Evolutionary conservation across 768 basidiomycete species (phyloP), one percentile per base, ranked within the genome.

Genomic region (Cystofilobasidium capitatum): DNA sequence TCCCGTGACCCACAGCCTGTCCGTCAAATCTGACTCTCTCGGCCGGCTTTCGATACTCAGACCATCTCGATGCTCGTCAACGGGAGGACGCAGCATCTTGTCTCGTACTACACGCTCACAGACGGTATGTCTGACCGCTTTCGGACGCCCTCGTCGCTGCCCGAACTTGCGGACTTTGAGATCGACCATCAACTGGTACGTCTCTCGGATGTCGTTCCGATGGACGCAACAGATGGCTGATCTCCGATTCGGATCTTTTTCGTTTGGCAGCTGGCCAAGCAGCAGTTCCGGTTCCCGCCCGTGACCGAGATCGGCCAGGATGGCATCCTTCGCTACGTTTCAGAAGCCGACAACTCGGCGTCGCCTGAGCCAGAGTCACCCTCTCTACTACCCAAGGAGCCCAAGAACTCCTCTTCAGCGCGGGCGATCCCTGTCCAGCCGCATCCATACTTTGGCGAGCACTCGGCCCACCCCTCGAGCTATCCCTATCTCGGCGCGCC

Each of bases 21-120:
- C n/a, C n/a, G n/a, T n/a, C n/a, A n/a, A n/a, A n/a, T n/a, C n/a
- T n/a, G n/a, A n/a, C n/a, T n/a, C n/a, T n/a, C n/a, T n/a, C n/a
- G n/a, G n/a, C n/a, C n/a, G n/a, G n/a, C n/a, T 24, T 29, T 35
- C 1, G 20, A 9, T 49, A 36, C 22, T 45, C 75, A 94, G 91
- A 94, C 92, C 12, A 92, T 96, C 76, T 94, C 92, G 14, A 80
- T 96, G 65, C 86, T 86, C 26, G 90, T 92, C 68, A 82, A 82
- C 64, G 89, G 89, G 31, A 87, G 88, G 40, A 82, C 89, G 0
- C 91, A 96, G 74, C 93, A 96, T 76, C 82, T 96, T 64, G 89
- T 97, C 60, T 92, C 91, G 6, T 97, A 97, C 79, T 97, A 96
- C 81, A 87, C 86, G 72, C 82, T 93, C 62, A 87, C 89, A 70